Evolutionary conservation across 176 grass and related monocot genomes (phyloP), one percentile per base, ranked within the genome.

Genomic region (Paspalum vaginatum): DNA sequence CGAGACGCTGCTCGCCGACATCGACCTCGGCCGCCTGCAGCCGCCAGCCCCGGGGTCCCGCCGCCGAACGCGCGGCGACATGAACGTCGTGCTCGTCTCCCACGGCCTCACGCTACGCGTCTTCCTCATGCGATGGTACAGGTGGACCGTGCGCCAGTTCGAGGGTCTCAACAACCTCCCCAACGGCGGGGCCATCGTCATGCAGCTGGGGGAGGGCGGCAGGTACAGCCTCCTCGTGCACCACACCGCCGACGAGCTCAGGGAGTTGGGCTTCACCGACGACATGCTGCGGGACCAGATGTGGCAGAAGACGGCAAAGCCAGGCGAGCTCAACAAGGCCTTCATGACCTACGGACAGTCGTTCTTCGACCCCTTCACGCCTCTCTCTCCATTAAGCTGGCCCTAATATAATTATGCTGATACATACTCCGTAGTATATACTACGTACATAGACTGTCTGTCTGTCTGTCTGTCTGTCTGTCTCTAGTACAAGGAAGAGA

Each of bases 111-210:
- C 92, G 4, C 61, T 95, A 3, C 79, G 92, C 13, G 92, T 95
- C 25, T 95, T 95, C 71, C 59, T 95, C 47, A 95, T 95, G 89
- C 39, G 93, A 0, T 95, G 89, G 93, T 95, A 95, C 81, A 95
- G 91, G 88, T 95, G 93, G 93, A 89, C 93, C 6, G 93, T 95
- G 0, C 25, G 70, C 4, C 87, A 95, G 76, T 95, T 91, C 60
- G 89, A 89, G 55, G 81, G 84, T n/a, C n/a, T 95, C 22, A 61
- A 48, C 17, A 95, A 95, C 79, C 50, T 95, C 65, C 24, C 42
- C 43, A 95, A 95, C 22, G 84, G 89, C 43, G 89, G 81, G 43
- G 65, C 81, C 38, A 15, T 91, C 27, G 89, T 95, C 25, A 95
- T 95, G 93, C 93, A 95, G 81, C 85, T 89, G 3, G 93, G 93